These are phyloP conservation scores for Rhynchosporium secalis DNA, from an alignment of 2,329 filamentous ascomycete genomes.

Conservation along the genomic window DNA sequence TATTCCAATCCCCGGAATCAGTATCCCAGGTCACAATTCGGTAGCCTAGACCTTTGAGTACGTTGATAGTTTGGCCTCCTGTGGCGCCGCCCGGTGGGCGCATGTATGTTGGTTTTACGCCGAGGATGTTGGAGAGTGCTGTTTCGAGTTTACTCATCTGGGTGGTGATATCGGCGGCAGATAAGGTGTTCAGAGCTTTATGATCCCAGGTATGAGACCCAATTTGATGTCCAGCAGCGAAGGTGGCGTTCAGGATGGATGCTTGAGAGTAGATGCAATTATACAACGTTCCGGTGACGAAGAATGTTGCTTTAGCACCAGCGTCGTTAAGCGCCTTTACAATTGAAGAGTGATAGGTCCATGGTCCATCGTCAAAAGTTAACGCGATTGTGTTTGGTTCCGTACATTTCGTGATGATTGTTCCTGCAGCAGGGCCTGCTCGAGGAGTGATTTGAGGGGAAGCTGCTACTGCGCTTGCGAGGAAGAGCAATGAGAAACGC, in stretches of 20 bases:
- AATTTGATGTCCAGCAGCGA: slow-evolving; percentile 55
- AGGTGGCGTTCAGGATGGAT: slow-evolving; percentile 19
- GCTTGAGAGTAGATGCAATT: slow-evolving; percentile 21
- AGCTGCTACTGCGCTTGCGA: not conserved
- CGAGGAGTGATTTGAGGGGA: not conserved
- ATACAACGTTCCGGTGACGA: slow-evolving; percentile 23
- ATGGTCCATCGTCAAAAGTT: slow-evolving; percentile 67
- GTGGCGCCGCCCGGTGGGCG: slow-evolving; percentile 41
- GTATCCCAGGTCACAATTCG: slow-evolving; percentile 22
- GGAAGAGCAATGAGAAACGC: not conserved
- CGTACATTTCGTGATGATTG: slow-evolving; percentile 41
- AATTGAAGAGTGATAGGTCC: slow-evolving; percentile 58
- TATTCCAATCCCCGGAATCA: slow-evolving; percentile 21
- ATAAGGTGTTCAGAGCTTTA: slow-evolving; percentile 46
- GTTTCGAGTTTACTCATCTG: slow-evolving; percentile 53
- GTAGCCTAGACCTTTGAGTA: slow-evolving; percentile 16
- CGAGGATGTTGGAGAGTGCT: slow-evolving; percentile 52
- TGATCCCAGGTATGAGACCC: slow-evolving; percentile 57
- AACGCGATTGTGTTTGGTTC: slow-evolving; percentile 60
- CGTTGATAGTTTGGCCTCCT: slow-evolving; percentile 5
- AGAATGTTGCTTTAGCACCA: slow-evolving; percentile 62
- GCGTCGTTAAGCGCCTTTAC: slow-evolving; percentile 58
- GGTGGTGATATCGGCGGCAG: slow-evolving; percentile 44
- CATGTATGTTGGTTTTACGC: slow-evolving; percentile 54
- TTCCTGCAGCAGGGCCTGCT: not conserved